Percentiles rank a stretch among this genome's conserved stretches.
Conservation (phyloP, 805 yeast species). For the Soucietia sequanensis region DNA sequence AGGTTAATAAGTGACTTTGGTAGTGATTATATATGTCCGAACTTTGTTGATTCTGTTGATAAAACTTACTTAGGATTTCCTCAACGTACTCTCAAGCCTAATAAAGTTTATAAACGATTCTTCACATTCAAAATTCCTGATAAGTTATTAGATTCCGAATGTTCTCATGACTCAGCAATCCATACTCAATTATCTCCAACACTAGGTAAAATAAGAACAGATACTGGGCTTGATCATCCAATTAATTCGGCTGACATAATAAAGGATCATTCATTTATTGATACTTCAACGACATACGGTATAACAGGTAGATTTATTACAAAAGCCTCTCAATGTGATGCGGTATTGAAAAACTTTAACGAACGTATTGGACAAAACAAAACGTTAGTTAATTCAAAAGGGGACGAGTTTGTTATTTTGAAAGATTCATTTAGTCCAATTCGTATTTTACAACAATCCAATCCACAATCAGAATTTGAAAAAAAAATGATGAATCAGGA, state of each 20-base stretch:
- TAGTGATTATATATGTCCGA: slow-evolving; percentile 13
- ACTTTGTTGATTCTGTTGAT: slow-evolving; percentile 25
- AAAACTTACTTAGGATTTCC: slow-evolving; percentile 19
- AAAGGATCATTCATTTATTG: slow-evolving; percentile 28
- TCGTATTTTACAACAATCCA: slow-evolving; percentile 26
- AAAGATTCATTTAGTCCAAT: slow-evolving; percentile 25
- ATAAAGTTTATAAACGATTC: slow-evolving; percentile 30
- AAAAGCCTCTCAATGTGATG: slow-evolving; percentile 31
- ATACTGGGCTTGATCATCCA: slow-evolving; percentile 10
- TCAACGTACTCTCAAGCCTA: slow-evolving; percentile 17
- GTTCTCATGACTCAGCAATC: slow-evolving; percentile 26
- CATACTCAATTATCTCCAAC: slow-evolving; percentile 40
- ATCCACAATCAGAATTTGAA: slow-evolving; percentile 12
- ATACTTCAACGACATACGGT: slow-evolving; percentile 29
- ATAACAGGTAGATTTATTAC: slow-evolving; percentile 40
- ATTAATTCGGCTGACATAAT: slow-evolving; percentile 7
- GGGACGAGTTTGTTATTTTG: slow-evolving; percentile 41
- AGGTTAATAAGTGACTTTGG: slow-evolving; percentile 27
- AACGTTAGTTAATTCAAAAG: slow-evolving; percentile 28
- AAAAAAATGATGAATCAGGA: slow-evolving; percentile 13
- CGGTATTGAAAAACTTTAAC: slow-evolving; percentile 10
- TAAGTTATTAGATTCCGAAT: slow-evolving; percentile 35
- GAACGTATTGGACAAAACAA: slow-evolving; percentile 11
- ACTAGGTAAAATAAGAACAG: slow-evolving; percentile 20
- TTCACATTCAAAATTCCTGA: slow-evolving; percentile 42